Evolutionary conservation across 1,139 yeast species (phyloP), one percentile per base, ranked within the genome.

Genomic region (Debaryomycetaceae sp.): DNA sequence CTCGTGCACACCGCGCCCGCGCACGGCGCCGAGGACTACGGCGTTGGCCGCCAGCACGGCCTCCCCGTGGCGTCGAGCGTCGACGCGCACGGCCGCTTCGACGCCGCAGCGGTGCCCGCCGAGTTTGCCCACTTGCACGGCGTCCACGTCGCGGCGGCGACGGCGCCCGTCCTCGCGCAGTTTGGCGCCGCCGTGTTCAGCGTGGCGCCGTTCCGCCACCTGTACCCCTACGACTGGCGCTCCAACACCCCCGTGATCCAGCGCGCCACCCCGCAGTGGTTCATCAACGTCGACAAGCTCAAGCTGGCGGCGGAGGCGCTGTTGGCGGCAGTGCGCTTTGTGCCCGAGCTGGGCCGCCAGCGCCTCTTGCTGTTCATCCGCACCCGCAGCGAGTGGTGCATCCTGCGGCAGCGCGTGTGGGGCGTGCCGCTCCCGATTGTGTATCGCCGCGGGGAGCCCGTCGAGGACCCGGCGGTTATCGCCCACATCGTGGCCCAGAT

Each of bases 1-100:
- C 60, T 93, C 11, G 99, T 91, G 1, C 99, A 91, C 49, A 84
- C 88, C 12, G 97, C 98, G 0, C 97, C 98, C 2, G 97, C 96
- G 0, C 98, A 91, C 53, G 99, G 99, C 44, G 77, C 81, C 47
- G 98, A 93, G 42, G 99, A 91, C 61, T 89, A 85, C 51, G 48
- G 81, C 16, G 67, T 83, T 18, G 93, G 95, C 16, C 58, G 71
- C 36, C 56, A 65, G 15, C 60, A 82, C 39, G 65, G 64, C 1
- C 65, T 93, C 19, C 64, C 58, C 7, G 73, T 85, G 1, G 71
- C 65, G 38, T 85, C 96, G 0, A 85, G 91, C 0, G 94, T 91
- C 2, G 88, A 91, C 49, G 74, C 71, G 35, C 59, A 64, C 34
- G 98, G 98, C 1, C 65, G 65, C 39, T 86, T 80, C 46, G 54